Evolutionary conservation across 352 stramenopile species (phyloP).

Genomic region (Pythium sukuiense): DNA sequence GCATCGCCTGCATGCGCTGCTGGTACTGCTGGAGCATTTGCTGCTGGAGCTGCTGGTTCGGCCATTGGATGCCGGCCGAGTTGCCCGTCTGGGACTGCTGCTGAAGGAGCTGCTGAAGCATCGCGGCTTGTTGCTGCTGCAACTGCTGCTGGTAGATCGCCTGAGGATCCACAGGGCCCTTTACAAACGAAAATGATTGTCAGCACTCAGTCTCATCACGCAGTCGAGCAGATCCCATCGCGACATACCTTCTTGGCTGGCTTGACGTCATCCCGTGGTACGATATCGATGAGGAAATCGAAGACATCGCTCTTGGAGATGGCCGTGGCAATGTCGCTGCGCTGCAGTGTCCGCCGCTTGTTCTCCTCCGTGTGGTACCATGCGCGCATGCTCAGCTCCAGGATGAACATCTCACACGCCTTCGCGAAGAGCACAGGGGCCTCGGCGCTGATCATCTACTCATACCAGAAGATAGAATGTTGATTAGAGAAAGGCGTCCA

Average conservation of each 20-base stretch:
- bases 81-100: conserved; percentile 71
- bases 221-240: not conserved
- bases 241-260: conserved; percentile 74
- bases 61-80: conserved; percentile 53
- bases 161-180: conserved; percentile 70
- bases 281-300: conserved; percentile 92
- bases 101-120: conserved; percentile 87
- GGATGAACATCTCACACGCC: conserved; percentile 94
- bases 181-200: not conserved
- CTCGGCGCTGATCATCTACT: conserved; percentile 92
- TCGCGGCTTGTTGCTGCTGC: conserved; percentile 85
- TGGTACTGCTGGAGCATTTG: conserved; percentile 91
- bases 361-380: conserved; percentile 92
- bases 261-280: conserved; percentile 88
- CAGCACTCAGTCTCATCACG: not conserved
- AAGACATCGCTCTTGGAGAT: conserved; percentile 92
- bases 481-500: not conserved
- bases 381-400: conserved; percentile 87
- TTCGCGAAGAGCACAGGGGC: conserved; percentile 93
- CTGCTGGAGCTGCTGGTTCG: conserved; percentile 82
- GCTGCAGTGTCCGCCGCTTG: conserved; percentile 92
- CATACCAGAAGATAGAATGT: not conserved
- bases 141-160: conserved; percentile 86
- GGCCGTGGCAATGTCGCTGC: conserved; percentile 88
- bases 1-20: conserved; percentile 72